Evolutionary conservation across 1,284 basidiomycete species (phyloP), one percentile per base, ranked within the genome.

Genomic region (Heterobasidion parviporum): DNA sequence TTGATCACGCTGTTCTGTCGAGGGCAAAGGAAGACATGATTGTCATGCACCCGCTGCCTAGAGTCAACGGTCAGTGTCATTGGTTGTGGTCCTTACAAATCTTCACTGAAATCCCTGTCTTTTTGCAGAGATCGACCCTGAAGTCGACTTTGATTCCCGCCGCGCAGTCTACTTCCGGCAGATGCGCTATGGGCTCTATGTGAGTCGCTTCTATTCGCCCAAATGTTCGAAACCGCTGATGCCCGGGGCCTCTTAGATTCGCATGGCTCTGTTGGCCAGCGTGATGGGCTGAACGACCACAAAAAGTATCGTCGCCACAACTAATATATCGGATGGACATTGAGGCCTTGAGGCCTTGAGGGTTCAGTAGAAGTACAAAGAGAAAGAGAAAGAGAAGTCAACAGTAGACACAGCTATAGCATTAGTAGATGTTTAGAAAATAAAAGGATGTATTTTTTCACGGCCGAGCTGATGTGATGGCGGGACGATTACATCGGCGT

Each of bases 111-210:
- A 32, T 9, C 9, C 26, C 18, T 48, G 12, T 12, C n/a, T 32
- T 48, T 8, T 10, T 41, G 38, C 65, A 87, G 94, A 99, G 87
- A 96, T 99, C 64, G 94, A 97, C 68, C 92, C 94, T 6, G 95
- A 98, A 70, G 94, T 99, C 54, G 97, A 99, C 74, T 98, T 97
- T 65, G 96, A 99, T 71, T 89, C 85, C 12, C 83, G 90, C 50
- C 82, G 95, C 12, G 96, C 95, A 1, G 95, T 94, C 35, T 99
- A 98, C 76, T 98, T 98, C 87, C 85, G 97, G 52, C 95, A 98
- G 70, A 98, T 98, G 94, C 88, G 94, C 60, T 97, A 96, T 71
- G 97, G 96, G 54, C 86, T 98, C 62, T 98, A 95, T 70, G 92
- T 96, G 65, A 72, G 92, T 49, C 16, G 10, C 35, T 3, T 49